Evolutionary conservation across 2,329 filamentous ascomycete genomes (phyloP).

Genomic region (Fusarium pseudoanthophilum): DNA sequence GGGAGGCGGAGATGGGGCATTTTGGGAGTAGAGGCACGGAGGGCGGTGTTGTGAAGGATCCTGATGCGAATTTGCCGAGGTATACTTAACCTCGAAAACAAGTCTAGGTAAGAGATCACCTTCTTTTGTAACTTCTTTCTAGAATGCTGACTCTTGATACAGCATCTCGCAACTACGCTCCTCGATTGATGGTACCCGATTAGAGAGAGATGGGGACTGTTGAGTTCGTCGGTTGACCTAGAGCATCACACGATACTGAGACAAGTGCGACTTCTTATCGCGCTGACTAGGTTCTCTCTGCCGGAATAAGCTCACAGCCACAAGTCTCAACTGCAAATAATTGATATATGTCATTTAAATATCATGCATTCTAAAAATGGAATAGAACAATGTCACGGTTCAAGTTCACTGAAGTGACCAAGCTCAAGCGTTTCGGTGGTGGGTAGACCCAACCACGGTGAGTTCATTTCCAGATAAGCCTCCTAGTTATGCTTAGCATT

Average conservation of each 20-base stretch:
- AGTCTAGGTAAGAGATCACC: neutral
- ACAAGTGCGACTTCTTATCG: neutral
- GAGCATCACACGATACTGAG: too few relatives aligned
- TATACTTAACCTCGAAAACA: neutral
- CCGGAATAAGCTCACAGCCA: too few relatives aligned
- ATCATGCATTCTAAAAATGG: neutral
- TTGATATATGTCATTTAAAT: too few relatives aligned
- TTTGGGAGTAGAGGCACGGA: conserved; percentile 17
- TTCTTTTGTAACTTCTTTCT: fast-evolving
- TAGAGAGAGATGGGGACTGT: neutral
- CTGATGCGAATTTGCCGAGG: neutral
- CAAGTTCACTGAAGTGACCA: too few relatives aligned
- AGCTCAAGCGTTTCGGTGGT: too few relatives aligned
- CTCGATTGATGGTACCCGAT: neutral
- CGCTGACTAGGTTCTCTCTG: too few relatives aligned
- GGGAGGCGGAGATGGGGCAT: conserved; percentile 15
- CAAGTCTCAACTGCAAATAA: too few relatives aligned
- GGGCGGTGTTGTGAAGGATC: neutral
- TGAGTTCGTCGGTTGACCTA: neutral
- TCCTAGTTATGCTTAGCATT: neutral
- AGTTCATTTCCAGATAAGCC: neutral
- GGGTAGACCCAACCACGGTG: neutral
- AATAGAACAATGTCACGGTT: neutral
- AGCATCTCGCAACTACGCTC: fast-evolving
- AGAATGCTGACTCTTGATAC: neutral